phyloP scores from a whole-genome alignment of 805 yeast genomes.

The Clavispora phyllophila region DNA sequence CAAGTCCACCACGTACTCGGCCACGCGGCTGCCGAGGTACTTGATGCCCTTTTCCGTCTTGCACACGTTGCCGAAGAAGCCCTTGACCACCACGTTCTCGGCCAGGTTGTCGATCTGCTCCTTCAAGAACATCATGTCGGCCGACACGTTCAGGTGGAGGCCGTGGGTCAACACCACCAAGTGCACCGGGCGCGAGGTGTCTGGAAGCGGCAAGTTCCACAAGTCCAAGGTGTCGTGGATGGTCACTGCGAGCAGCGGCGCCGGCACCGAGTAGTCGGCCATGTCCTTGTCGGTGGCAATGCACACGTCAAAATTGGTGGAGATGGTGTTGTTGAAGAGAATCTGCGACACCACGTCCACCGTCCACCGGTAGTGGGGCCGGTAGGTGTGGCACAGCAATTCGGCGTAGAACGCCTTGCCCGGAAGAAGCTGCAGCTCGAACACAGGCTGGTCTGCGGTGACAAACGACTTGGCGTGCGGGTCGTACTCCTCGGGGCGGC shows the following conservation, averaged over 20 bases:
- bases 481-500: constrained; percentile 61
- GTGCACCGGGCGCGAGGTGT: constrained; percentile 58
- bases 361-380: constrained; percentile 62
- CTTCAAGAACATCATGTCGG: constrained; percentile 84
- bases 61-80: constrained; percentile 77
- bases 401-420: constrained; percentile 60
- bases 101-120: constrained; percentile 64
- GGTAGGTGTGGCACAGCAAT: constrained; percentile 59
- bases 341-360: constrained; percentile 80
- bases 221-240: constrained; percentile 59
- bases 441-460: constrained; percentile 74
- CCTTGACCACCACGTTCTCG: constrained; percentile 74
- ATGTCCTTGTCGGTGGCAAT: constrained; percentile 44
- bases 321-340: constrained; percentile 63
- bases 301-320: constrained; percentile 59
- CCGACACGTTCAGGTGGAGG: constrained; percentile 80
- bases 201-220: constrained; percentile 65
- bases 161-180: constrained; percentile 88
- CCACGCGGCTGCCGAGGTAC: constrained; percentile 77
- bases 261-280: constrained; percentile 26
- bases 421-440: constrained; percentile 66
- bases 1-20: constrained; percentile 61
- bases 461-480: constrained; percentile 50
- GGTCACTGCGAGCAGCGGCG: constrained; percentile 39
- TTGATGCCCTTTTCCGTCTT: constrained; percentile 86